Conservation (phyloP, 306 rosid species). For the Spatholobus suberectus region DNA sequence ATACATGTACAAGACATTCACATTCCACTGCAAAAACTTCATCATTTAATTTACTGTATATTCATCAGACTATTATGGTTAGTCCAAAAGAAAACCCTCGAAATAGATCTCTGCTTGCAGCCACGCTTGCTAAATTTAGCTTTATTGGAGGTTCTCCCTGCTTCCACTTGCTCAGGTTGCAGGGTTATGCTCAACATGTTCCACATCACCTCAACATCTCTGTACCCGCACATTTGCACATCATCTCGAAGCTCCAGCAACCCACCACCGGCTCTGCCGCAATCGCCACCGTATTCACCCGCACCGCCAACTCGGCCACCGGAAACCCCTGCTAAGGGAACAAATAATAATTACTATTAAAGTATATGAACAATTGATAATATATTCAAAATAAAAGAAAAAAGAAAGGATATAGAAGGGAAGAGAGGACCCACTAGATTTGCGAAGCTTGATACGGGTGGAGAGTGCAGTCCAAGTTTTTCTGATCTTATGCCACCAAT, state of each 20-base stretch:
- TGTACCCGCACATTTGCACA: constrained; percentile 63
- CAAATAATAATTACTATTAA: too few relatives aligned
- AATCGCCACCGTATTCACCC: background rate
- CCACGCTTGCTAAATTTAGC: background rate
- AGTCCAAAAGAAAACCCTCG: constrained; percentile 40
- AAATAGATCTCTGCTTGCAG: constrained; percentile 25
- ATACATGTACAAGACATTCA: background rate
- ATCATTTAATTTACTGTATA: background rate
- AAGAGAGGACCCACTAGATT: constrained; percentile 45
- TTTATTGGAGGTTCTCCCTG: background rate
- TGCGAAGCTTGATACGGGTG: constrained; percentile 49
- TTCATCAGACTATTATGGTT: background rate
- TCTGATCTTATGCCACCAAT: constrained; percentile 57
- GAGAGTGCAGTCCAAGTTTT: constrained; percentile 50
- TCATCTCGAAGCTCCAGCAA: constrained; percentile 61
- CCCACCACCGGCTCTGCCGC: constrained; percentile 31
- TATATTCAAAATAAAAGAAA: background rate
- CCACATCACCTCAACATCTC: constrained; percentile 74
- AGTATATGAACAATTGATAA: background rate
- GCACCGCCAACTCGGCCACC: background rate
- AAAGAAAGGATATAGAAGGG: too few relatives aligned
- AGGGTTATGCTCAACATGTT: constrained; percentile 54
- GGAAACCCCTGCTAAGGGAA: background rate
- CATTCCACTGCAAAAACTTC: constrained; percentile 8
- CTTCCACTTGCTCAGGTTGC: constrained; percentile 26